Conservation (phyloP, 306 rosid genomes). For the Ochetophila trinervis region DNA sequence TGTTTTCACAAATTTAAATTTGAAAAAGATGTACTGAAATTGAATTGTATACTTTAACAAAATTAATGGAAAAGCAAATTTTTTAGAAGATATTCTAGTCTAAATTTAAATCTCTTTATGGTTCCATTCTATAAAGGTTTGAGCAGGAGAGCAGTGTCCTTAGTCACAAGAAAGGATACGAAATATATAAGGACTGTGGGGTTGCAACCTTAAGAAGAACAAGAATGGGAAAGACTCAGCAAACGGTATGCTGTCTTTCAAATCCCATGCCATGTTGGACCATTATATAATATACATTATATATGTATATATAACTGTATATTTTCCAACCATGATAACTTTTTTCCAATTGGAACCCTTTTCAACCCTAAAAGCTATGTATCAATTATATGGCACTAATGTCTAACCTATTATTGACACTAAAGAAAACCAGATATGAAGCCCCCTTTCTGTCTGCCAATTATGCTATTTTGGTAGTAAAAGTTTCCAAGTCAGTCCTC, state of each 20-base stretch:
- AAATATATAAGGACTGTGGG: background rate
- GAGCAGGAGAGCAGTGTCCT: too few species aligned
- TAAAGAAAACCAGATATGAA: background rate
- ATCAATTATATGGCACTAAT: background rate
- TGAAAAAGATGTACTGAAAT: too few species aligned
- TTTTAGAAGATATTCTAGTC: too few species aligned
- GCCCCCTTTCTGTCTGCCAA: conserved; percentile 4
- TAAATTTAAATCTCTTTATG: too few species aligned
- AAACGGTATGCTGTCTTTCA: conserved; percentile 18
- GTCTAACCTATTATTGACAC: background rate
- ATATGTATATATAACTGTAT: background rate
- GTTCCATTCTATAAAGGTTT: too few species aligned
- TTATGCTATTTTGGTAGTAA: conserved; percentile 11
- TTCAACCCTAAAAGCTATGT: too few species aligned
- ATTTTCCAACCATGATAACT: background rate
- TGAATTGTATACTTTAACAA: too few species aligned
- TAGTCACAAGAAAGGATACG: background rate
- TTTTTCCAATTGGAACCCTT: too few species aligned
- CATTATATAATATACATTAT: background rate
- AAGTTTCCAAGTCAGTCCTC: conserved; percentile 16
- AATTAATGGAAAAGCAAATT: too few species aligned
- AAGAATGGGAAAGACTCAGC: conserved; percentile 1
- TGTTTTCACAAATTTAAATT: too few species aligned
- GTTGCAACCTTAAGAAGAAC: background rate
- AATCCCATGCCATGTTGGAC: conserved; percentile 4